Evolutionary conservation across 306 rosid genomes (phyloP).

Genomic region (Psophocarpus tetragonolobus): DNA sequence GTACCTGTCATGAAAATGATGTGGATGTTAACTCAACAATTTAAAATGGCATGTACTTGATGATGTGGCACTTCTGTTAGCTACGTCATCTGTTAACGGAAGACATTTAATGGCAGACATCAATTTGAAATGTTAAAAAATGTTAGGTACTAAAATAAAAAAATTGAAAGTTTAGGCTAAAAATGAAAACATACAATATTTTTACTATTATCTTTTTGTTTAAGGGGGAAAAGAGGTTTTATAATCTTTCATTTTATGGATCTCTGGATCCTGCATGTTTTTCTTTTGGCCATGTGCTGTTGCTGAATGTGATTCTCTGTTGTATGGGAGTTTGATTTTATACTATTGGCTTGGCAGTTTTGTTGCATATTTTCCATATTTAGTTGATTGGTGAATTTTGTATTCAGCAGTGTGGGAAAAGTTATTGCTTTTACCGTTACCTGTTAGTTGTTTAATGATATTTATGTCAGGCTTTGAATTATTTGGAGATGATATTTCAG

Average conservation of each 20-base stretch:
- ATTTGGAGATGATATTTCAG: constrained; percentile 56
- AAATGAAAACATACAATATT: too few relatives aligned
- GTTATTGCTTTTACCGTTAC: background rate
- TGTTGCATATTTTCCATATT: background rate
- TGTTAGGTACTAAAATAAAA: too few relatives aligned
- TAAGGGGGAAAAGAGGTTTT: background rate
- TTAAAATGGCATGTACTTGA: too few relatives aligned
- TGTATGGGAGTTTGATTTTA: constrained; percentile 11
- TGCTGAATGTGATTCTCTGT: background rate
- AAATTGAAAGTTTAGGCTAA: too few relatives aligned
- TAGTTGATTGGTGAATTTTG: background rate
- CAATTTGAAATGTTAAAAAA: too few relatives aligned
- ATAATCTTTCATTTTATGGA: background rate
- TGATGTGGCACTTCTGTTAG: too few relatives aligned
- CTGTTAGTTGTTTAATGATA: background rate
- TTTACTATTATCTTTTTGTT: background rate
- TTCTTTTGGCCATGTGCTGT: constrained; percentile 1
- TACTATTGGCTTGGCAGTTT: background rate
- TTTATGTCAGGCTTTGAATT: constrained; percentile 31
- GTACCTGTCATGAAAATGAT: too few relatives aligned
- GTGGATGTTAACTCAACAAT: too few relatives aligned
- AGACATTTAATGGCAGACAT: too few relatives aligned
- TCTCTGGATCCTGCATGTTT: background rate
- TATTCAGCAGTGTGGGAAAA: background rate
- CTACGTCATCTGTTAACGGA: too few relatives aligned